Percentiles rank a stretch among this genome's conserved stretches.
phyloP scores from a whole-genome alignment of 441 rosid genomes.

The Erodium texanum region DNA sequence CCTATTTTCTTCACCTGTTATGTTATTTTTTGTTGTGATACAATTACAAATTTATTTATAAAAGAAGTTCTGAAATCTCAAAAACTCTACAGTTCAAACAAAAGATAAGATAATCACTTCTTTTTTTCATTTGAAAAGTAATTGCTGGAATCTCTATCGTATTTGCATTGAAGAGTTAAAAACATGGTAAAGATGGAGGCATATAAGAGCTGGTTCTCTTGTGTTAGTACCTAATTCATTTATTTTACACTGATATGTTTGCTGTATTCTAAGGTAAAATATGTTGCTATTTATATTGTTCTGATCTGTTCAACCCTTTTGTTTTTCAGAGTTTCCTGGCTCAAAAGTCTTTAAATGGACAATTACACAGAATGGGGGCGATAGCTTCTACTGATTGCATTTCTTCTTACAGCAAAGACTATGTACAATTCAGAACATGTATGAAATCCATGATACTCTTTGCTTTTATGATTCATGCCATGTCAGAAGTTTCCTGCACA shows the following conservation, averaged over 20 bases:
- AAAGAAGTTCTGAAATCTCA: not conserved
- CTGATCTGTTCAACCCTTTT: conserved; percentile 13
- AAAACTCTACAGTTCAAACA: too few species aligned
- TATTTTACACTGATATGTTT: conserved; percentile 7
- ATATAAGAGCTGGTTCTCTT: not conserved
- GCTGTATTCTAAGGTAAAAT: conserved; percentile 6
- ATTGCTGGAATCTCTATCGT: not conserved
- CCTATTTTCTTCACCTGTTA: conserved; percentile 4
- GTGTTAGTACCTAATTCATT: not conserved
- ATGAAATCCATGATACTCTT: conserved; percentile 22
- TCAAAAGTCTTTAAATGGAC: conserved; percentile 58
- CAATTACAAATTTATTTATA: not conserved
- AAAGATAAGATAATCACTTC: too few species aligned
- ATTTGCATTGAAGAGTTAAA: not conserved
- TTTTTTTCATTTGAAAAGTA: not conserved
- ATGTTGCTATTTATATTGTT: conserved; percentile 4
- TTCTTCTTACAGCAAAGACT: conserved; percentile 56
- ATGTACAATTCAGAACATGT: conserved; percentile 61
- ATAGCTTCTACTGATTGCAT: conserved; percentile 50
- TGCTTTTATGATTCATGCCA: conserved; percentile 10
- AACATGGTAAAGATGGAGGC: not conserved
- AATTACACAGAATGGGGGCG: conserved; percentile 59
- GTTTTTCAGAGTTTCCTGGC: conserved; percentile 66
- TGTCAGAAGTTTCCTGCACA: conserved; percentile 13
- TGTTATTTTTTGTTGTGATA: conserved; percentile 13